Base-by-base conservation (phyloP, 805 yeast genomes). In the Wickerhamia fluorescens region DNA sequence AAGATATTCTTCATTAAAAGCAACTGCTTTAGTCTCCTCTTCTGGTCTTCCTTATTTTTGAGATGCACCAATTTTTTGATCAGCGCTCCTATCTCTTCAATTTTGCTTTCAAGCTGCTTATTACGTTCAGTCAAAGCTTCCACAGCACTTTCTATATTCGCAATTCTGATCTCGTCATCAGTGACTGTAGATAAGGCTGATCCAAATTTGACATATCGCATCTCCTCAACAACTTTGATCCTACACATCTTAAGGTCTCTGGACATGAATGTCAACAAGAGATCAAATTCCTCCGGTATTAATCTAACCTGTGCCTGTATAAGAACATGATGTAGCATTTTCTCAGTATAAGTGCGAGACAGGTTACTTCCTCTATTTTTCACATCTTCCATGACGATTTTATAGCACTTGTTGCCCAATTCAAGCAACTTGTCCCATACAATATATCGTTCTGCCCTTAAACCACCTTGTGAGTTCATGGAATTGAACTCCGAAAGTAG, bases 151-250 rank as follows among this genome's bases (percentile, higher is more conserved):
- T 56, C 48, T 14, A 63, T 19, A 17, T 53, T 40, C 7, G 54
- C 44, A 3, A 62, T 47, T 7, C 49, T 49, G 7, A 51, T 41
- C 23, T 62, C 69, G 18, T 50, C 52, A 4, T 49, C 51, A 1
- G 51, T 35, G 6, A 61, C 39, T 4, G 19, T 23, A n/a, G n/a
- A n/a, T n/a, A n/a, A n/a, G 3, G 21, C 30, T 11, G 14, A 19
- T 13, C 35, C 43, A 22, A 57, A 40, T 40, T 58, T 58, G 5
- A 53, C 37, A 23, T 37, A 47, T 2, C 30, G 40, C 5, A 28
- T 32, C 8, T 35, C 37, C 6, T 44, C 44, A 9, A 18, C 11
- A 16, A 28, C 34, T 28, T 25, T 20, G 5, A 20, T 32, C 12
- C 28, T 18, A 18, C 7, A 31, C 23, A 16, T 24, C 10, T 14